Evolutionary conservation across 2,329 filamentous ascomycete genomes (phyloP), one percentile per base, ranked within the genome.

Genomic region (Eutypella sp.): DNA sequence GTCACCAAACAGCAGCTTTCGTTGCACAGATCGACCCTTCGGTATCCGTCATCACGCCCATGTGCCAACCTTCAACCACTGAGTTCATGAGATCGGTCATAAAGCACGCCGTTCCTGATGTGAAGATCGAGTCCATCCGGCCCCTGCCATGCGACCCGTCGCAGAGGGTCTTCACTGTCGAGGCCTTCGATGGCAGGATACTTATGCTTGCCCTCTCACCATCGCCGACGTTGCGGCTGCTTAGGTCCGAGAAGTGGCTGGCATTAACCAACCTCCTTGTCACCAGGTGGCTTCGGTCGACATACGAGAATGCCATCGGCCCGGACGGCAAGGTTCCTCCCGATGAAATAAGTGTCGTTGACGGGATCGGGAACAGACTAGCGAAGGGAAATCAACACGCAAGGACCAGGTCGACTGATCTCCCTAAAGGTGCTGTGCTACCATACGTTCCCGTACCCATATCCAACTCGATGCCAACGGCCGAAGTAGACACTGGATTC

Each of bases 181-280:
- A 59, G 27, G 58, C 72, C 37, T 68, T 67, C n/a, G 66, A 73
- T 44, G 67, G 65, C 7, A 64, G 65, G 15, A 59, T 54, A 9
- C 54, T 78, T 20, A 48, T 71, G 23, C 62, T 78, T 34, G 66
- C 69, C 29, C 54, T 75, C 4, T 60, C 72, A n/a, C 71, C 71
- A 6, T 59, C 65, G 29, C 52, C 65, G n/a, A 64, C 68, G 47
- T 58, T 69, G 41, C 67, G 69, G 44, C 61, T 76, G 23, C 62
- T 79, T 25, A 69, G 75, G 24, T 71, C 63, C 41, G 76, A 79
- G 55, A 67, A 68, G 40, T 66, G 59, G 29, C 65, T 70, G 36
- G 61, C 73, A 41, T 57, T 61, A 20, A 70, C 73, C 19, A 75
- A 79, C 52, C 69, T 70, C 9, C 57, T 64, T 8, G 53, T 75